phyloP scores from a whole-genome alignment of 176 grass and related monocot species.

The Musa troglodytarum region DNA sequence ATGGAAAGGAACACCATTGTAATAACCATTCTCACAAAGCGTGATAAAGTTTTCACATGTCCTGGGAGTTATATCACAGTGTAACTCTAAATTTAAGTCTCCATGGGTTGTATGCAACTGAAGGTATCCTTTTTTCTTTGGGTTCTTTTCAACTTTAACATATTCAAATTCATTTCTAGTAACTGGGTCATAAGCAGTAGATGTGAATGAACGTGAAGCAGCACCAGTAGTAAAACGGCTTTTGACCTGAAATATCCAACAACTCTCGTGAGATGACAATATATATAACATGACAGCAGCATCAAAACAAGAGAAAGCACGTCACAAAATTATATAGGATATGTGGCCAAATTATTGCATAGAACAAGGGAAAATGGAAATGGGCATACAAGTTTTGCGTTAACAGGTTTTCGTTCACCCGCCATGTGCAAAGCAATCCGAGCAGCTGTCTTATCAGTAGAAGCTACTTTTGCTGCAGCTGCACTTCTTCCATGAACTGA shows the following conservation, averaged over 20 bases:
- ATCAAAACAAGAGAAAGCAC: background rate
- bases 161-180: constrained; percentile 88
- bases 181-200: constrained; percentile 86
- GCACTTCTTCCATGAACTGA: constrained; percentile 90
- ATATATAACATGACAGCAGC: background rate
- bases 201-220: constrained; percentile 92
- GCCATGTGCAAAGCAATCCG: constrained; percentile 89
- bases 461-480: constrained; percentile 72
- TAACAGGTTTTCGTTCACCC: constrained; percentile 71
- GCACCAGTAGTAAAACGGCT: constrained; percentile 83
- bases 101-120: constrained; percentile 92
- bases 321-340: background rate
- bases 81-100: constrained; percentile 92
- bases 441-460: constrained; percentile 83
- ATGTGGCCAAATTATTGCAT: background rate
- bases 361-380: constrained; percentile 19
- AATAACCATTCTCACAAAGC: constrained; percentile 96
- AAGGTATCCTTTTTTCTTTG: constrained; percentile 96
- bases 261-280: constrained; percentile 18
- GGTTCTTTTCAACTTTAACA: constrained; percentile 88
- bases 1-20: constrained; percentile 85
- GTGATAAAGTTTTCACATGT: constrained; percentile 95
- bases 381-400: constrained; percentile 74
- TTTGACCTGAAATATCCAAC: constrained; percentile 70
- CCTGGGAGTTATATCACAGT: constrained; percentile 88